These are phyloP conservation scores for Rhododendron griersonianum DNA, from an alignment of 148 eudicot genomes.

Conservation along the genomic window DNA sequence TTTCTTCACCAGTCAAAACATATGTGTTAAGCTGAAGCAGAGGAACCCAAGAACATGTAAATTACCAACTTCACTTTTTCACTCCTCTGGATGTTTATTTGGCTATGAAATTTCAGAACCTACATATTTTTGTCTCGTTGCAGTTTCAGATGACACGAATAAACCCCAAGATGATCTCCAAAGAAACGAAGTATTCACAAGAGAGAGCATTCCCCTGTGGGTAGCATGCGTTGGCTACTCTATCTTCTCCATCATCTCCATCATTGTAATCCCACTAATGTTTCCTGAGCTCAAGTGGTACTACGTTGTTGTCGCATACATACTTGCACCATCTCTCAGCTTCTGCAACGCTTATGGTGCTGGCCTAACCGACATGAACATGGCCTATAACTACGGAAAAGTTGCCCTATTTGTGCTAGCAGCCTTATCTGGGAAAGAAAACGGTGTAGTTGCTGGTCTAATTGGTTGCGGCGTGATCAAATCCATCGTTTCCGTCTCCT, in stretches of 20 bases:
- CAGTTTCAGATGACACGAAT: slow-evolving; percentile 38
- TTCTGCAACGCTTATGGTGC: slow-evolving; percentile 95
- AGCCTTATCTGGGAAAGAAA: slow-evolving; percentile 43
- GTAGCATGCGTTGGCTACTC: slow-evolving; percentile 61
- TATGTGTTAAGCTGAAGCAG: slow-evolving; percentile 33
- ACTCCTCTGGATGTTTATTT: neutral
- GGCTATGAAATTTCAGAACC: neutral
- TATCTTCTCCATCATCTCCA: slow-evolving; percentile 52
- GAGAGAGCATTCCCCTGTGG: slow-evolving; percentile 74
- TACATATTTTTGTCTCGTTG: neutral
- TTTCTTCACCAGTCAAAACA: slow-evolving; percentile 37
- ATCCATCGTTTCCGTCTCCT: slow-evolving; percentile 73
- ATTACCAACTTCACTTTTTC: neutral
- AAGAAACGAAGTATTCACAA: slow-evolving; percentile 53
- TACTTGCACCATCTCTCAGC: slow-evolving; percentile 73
- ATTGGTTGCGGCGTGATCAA: slow-evolving; percentile 82
- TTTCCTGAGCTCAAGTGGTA: slow-evolving; percentile 87
- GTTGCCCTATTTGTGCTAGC: slow-evolving; percentile 84
- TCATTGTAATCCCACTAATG: slow-evolving; percentile 64
- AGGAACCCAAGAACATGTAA: slow-evolving; percentile 39
- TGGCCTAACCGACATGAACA: slow-evolving; percentile 88
- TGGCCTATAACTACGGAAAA: slow-evolving; percentile 92
- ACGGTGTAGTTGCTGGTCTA: slow-evolving; percentile 81
- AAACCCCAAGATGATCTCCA: slow-evolving; percentile 44
- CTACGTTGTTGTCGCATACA: slow-evolving; percentile 56